Base-by-base conservation (phyloP, 2,329 filamentous ascomycete species). In the Nothopassalora personata region DNA sequence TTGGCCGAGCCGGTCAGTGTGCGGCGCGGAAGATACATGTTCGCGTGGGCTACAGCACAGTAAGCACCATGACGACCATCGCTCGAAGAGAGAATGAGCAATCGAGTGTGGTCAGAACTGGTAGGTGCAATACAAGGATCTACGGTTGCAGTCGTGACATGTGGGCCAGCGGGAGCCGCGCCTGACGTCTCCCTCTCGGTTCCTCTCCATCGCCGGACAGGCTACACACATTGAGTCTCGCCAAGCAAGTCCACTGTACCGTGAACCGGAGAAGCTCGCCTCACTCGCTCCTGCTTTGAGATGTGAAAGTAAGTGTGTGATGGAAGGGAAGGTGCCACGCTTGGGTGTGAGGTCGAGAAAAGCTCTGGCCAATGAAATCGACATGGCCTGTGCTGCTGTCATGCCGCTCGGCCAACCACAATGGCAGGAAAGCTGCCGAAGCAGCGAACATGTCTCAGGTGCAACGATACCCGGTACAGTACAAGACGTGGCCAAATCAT, bases 331-430 rank as follows among this genome's bases (percentile, higher is more conserved):
- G 10, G 51, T 53, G 51, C 33, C 51, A 53, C 51, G 51, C 51
- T 53, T 53, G 51, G 19, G 45, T 28, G 54, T 28, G 54, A 56
- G 30, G 54, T 56, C 18, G n/a, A 30, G 15, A 27, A 28, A 49
- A 39, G 45, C 46, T 36, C 11, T 31, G 28, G 50, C 51, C 33
- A 53, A 53, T 53, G 31, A 39, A 39, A 33, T 11, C 46, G 19
- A 11, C 19, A 27, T 3, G 8, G 48, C n/a, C 48, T 19, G 27
- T n/a, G 48, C 28, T 30, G 11, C 33, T 18, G 27, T 15, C 28
- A 19, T 19, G n/a, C 51, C 18, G 10, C 10, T 15, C 53, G 27
- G 18, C 53, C 53, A 55, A 55, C 23, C 43, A 43, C 39, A 8
- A n/a, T n/a, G 7, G 15, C 23, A 30, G 28, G 9, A 33, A 27